Evolutionary conservation across 2,329 filamentous ascomycete species (phyloP), one percentile per base, ranked within the genome.

Genomic region (Fragosphaeria purpurea): DNA sequence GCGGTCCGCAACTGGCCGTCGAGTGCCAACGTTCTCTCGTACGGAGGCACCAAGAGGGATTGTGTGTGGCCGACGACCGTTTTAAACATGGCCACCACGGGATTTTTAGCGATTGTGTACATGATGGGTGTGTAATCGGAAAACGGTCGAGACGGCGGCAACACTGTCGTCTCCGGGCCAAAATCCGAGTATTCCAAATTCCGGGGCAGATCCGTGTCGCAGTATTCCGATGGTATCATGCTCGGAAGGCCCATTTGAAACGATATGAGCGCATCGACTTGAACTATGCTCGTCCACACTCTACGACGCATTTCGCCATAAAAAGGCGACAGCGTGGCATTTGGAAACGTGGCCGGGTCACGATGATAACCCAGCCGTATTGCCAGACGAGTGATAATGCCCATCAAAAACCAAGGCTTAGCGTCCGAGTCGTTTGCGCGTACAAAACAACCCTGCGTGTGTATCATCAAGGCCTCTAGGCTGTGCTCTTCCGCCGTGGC

Each of bases 241-340:
- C 69, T 70, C 2, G 73, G 73, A 13, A 75, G 60, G 0, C 72
- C 73, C 39, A 74, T 62, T 50, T 74, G 69, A 41, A 72, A 73
- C 0, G 70, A 73, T 41, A 73, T 63, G 7, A 74, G 53, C 0
- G 70, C 61, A 37, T 76, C 73, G 4, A 73, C 56, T 55, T 71
- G 70, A 42, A 63, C 65, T 2, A 70, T 62, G 31, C 61, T 57
- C 13, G 61, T 55, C 69, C 68, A 72, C 1, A 65, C 55, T 9
- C 69, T 60, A 13, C 70, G 60, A 9, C 70, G 60, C 66, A 72
- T 72, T 57, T 72, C 69, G 31, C 62, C 67, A 3, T 66, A 59
- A 48, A 71, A 69, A 0, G 61, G 55, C 4, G 63, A 62, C 9
- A 71, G 63, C 4, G 57, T 56, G 1, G 59, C 56, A 2, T 33